Conservation (phyloP, 2,329 filamentous ascomycete genomes). For the Diaporthe citrichinensis region DNA sequence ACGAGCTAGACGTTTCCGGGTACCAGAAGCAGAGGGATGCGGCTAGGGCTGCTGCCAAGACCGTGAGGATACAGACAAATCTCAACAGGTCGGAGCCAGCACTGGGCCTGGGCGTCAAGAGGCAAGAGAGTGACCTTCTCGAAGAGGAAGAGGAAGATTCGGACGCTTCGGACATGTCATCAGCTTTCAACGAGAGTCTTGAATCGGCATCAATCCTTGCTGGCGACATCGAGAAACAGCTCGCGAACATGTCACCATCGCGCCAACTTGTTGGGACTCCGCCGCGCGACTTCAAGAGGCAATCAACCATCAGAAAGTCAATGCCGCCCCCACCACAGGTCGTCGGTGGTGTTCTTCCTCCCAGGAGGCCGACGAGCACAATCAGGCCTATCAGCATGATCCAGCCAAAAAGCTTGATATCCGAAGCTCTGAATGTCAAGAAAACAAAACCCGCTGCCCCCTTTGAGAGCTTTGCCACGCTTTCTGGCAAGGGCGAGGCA, state of each 20-base stretch:
- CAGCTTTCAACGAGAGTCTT: slow-evolving; percentile 75
- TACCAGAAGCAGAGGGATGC: slow-evolving; percentile 76
- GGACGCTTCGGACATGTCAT: slow-evolving; percentile 74
- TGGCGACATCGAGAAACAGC: slow-evolving; percentile 69
- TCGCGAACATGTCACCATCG: slow-evolving; percentile 63
- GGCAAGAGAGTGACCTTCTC: slow-evolving; percentile 65
- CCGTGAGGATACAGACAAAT: slow-evolving; percentile 66
- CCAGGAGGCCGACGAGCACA: slow-evolving; percentile 77
- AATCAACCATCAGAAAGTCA: slow-evolving; percentile 75
- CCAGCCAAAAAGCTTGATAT: slow-evolving; percentile 79
- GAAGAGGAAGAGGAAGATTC: slow-evolving; percentile 73
- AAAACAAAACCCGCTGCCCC: slow-evolving; percentile 78
- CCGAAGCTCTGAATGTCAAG: slow-evolving; percentile 80
- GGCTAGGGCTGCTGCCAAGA: slow-evolving; percentile 69
- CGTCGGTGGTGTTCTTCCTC: slow-evolving; percentile 76
- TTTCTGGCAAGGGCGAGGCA: slow-evolving; percentile 83
- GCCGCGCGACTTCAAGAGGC: slow-evolving; percentile 70
- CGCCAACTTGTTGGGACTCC: slow-evolving; percentile 75
- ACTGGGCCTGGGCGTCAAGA: slow-evolving; percentile 55
- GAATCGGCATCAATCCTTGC: slow-evolving; percentile 81
- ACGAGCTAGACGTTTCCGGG: slow-evolving; percentile 78
- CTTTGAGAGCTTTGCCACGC: slow-evolving; percentile 81
- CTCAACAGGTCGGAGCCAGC: slow-evolving; percentile 63
- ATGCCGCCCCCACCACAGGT: slow-evolving; percentile 69
- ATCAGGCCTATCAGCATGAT: slow-evolving; percentile 76